phyloP scores from a whole-genome alignment of 495 filamentous ascomycete genomes.

The Aspergillus sparsus region DNA sequence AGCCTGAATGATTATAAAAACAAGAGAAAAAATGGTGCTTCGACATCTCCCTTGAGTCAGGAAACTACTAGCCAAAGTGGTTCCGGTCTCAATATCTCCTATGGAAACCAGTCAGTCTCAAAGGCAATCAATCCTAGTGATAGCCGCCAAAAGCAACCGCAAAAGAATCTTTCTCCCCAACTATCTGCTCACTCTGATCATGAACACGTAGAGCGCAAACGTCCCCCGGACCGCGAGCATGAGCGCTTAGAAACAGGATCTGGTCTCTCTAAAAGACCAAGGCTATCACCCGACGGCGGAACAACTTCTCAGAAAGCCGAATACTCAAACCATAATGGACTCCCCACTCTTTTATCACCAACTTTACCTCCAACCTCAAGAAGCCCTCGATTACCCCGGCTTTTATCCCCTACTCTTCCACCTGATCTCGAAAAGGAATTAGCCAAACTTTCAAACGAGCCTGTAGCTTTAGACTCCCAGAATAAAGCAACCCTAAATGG shows the following conservation, averaged over 20 bases:
- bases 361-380: slow-evolving; percentile 42
- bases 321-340: slow-evolving; percentile 28
- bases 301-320: slow-evolving; percentile 25
- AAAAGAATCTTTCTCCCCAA: slow-evolving; percentile 19
- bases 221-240: slow-evolving; percentile 30
- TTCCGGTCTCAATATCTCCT: slow-evolving; percentile 19
- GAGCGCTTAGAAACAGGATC: slow-evolving; percentile 28
- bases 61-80: slow-evolving; percentile 24
- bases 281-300: slow-evolving; percentile 34
- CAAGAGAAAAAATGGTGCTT: slow-evolving; percentile 39
- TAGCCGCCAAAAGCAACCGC: slow-evolving; percentile 18
- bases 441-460: slow-evolving; percentile 34
- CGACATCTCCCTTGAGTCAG: slow-evolving; percentile 25
- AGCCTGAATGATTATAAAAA: slow-evolving; percentile 53
- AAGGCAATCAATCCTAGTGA: slow-evolving; percentile 27
- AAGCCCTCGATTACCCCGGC: slow-evolving; percentile 38
- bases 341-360: slow-evolving; percentile 45
- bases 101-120: slow-evolving; percentile 24
- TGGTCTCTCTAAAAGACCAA: slow-evolving; percentile 34
- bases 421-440: slow-evolving; percentile 53
- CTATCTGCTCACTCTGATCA: slow-evolving; percentile 20
- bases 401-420: slow-evolving; percentile 50
- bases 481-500: slow-evolving; percentile 15
- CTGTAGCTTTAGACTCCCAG: slow-evolving; percentile 19
- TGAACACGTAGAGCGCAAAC: slow-evolving; percentile 35